Evolutionary conservation across 495 filamentous ascomycete genomes (phyloP), one percentile per base, ranked within the genome.

Genomic region (Echria macrotheca): DNA sequence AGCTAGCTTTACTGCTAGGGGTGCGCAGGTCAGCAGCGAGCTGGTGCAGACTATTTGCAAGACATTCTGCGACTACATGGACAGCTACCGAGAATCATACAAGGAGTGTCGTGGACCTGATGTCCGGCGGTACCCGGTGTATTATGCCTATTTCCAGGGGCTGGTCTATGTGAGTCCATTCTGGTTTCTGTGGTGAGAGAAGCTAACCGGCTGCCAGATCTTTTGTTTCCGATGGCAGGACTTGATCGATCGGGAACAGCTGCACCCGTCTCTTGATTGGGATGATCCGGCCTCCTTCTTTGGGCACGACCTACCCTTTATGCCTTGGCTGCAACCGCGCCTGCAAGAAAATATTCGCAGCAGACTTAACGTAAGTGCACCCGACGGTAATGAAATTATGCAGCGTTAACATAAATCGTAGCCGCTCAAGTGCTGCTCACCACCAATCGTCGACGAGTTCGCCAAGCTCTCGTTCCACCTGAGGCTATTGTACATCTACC

Each of bases 181-280:
- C 10, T 2, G 9, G 3, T 7, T 6, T 15, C 18, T 38, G 60
- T 90, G 4, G 73, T 89, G 21, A 12, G 25, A 25, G 24, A 12
- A 10, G 6, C 12, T 15, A 10, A 19, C 25, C 6, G n/a, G n/a
- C n/a, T 22, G 23, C 25, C 95, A 48, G 70, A 95, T 97, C 42
- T 99, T 96, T 74, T 99, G 93, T 73, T 99, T 96, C 74, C 84
- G 94, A 31, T 97, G 91, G 91, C 82, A 86, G 29, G 91, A 96
- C 49, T 71, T 99, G 38, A 84, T 87, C 31, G 76, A 72, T 14
- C 77, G 79, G 4, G 68, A 60, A 7, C 31, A n/a, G n/a, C 32
- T 17, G 47, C 64, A 8, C 66, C 70, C 1, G 64, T 74, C 1
- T 69, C 61, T 76, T 4, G 74, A 79, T 49, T 72, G 69, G 49